These are phyloP conservation scores for Alternaria sp. DNA, from an alignment of 2,329 filamentous ascomycete genomes.

Conservation along the genomic window DNA sequence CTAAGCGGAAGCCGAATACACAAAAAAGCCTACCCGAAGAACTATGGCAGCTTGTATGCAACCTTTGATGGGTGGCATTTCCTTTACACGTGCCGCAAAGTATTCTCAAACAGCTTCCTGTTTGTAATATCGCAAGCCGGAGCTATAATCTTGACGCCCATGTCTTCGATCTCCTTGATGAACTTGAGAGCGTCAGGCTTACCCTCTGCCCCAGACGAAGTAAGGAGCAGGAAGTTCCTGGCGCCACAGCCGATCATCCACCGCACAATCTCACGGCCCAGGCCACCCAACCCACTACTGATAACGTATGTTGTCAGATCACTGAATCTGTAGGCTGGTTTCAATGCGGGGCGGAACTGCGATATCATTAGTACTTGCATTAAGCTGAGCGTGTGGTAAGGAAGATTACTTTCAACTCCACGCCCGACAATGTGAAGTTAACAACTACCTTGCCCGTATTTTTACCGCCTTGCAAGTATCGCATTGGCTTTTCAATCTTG, in stretches of 20 bases:
- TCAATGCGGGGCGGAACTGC: too few relatives aligned
- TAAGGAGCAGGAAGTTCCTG: constrained; percentile 31
- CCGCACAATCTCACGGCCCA: constrained; percentile 38
- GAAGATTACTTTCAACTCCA: too few relatives aligned
- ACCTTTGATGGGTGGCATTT: constrained; percentile 29
- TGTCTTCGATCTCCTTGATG: constrained; percentile 24
- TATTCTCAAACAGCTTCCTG: too few relatives aligned
- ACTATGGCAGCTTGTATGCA: constrained; percentile 29
- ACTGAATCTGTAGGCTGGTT: constrained; percentile 15
- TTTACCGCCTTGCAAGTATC: constrained; percentile 41
- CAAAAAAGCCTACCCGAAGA: too few relatives aligned
- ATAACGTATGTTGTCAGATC: constrained; percentile 36
- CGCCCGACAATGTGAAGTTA: constrained; percentile 17
- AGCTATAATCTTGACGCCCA: constrained; percentile 27
- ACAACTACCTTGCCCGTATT: constrained; percentile 55
- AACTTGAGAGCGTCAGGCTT: constrained; percentile 23
- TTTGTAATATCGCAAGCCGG: constrained; percentile 31
- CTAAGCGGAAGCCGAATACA: too few relatives aligned
- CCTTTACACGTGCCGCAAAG: too few relatives aligned
- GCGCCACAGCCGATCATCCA: constrained; percentile 42
- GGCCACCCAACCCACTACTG: constrained; percentile 39
- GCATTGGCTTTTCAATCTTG: constrained; percentile 22
- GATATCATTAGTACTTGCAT: too few relatives aligned
- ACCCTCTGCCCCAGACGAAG: constrained; percentile 31
- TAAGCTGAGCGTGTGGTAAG: too few relatives aligned